Conservation (phyloP, 176 grass and related monocot genomes). For the barley (Hordeum vulgare) region MorexV3_pseudomolecules_assembly NC_058519.1:537870309-537870808, state of each 20-base stretch:
- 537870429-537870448: constrained; percentile 57
- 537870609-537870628: constrained; percentile 63
- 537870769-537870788: constrained; percentile 65
- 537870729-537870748: constrained; percentile 57
- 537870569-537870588: constrained; percentile 53
- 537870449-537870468: constrained; percentile 60
- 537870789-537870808: constrained; percentile 49
- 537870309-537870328: constrained; percentile 70
- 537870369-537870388: constrained; percentile 82
- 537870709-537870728: constrained; percentile 40
- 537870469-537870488: constrained; percentile 30
- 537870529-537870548: constrained; percentile 52
- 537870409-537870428: constrained; percentile 96
- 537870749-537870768: constrained; percentile 49
- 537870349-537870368: constrained; percentile 84
- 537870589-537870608: constrained; percentile 43
- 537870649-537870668: constrained; percentile 49
- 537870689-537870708: constrained; percentile 60
- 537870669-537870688: constrained; percentile 55
- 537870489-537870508: constrained; percentile 63
- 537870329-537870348: constrained; percentile 93
- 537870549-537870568: constrained; percentile 49
- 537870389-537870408: constrained; percentile 73
- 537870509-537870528: constrained; percentile 88
- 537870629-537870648: constrained; percentile 50